Percentiles rank a stretch among this genome's conserved stretches.
These are phyloP conservation scores for Trichoderma polysporum DNA, from an alignment of 2,329 filamentous ascomycete genomes.

Conservation along the genomic window DNA sequence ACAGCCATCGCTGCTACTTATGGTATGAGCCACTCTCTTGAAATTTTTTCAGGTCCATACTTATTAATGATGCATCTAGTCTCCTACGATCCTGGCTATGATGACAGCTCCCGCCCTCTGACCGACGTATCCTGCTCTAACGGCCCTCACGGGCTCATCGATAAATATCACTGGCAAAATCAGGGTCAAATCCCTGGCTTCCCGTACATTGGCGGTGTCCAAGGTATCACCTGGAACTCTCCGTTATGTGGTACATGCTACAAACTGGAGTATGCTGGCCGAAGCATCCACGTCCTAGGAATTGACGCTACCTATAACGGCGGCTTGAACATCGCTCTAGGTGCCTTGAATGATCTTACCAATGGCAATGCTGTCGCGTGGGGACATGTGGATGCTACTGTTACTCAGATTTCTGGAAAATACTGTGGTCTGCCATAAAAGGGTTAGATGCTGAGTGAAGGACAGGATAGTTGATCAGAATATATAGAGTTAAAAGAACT, in stretches of 20 bases:
- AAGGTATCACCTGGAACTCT: slow-evolving; percentile 58
- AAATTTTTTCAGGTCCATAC: slow-evolving; percentile 5
- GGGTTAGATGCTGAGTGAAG: too few relatives aligned
- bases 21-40: slow-evolving; percentile 27
- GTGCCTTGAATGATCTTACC: slow-evolving; percentile 57
- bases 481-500: background rate
- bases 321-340: slow-evolving; percentile 55
- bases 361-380: slow-evolving; percentile 48
- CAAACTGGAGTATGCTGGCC: slow-evolving; percentile 51
- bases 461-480: background rate
- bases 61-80: slow-evolving; percentile 40
- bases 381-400: slow-evolving; percentile 53
- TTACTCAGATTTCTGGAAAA: slow-evolving; percentile 42
- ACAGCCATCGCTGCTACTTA: slow-evolving; percentile 38
- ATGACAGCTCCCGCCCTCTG: slow-evolving; percentile 56
- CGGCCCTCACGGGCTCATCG: slow-evolving; percentile 65
- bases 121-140: slow-evolving; percentile 64
- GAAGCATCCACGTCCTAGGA: slow-evolving; percentile 53
- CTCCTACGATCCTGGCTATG: slow-evolving; percentile 72
- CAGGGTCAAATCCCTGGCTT: slow-evolving; percentile 52
- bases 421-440: slow-evolving; percentile 44
- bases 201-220: slow-evolving; percentile 55
- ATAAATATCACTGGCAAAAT: slow-evolving; percentile 57
- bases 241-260: slow-evolving; percentile 60
- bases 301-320: slow-evolving; percentile 50